A percentile compares a stretch with the other conserved stretches of the same genome.
phyloP scores from a whole-genome alignment of 192 early-diverging fungal genomes.

The Obelidium mucronatum region DNA sequence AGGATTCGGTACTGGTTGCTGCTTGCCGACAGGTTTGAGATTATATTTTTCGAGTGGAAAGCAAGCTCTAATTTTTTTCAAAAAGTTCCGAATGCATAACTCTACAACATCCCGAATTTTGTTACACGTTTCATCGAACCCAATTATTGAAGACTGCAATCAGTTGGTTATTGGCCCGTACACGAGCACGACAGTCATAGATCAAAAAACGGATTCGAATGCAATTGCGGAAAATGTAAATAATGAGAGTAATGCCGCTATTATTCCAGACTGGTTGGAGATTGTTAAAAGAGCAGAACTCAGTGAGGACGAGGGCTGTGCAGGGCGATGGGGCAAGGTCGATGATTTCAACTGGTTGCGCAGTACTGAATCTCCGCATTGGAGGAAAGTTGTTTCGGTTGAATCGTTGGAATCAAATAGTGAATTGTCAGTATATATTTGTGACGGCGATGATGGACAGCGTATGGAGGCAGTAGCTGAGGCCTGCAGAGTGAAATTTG shows the following conservation, averaged over 20 bases:
- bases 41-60: background rate
- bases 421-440: no score
- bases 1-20: constrained; percentile 65
- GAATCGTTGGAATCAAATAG: no score
- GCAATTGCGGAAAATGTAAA: constrained; percentile 25
- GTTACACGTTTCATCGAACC: constrained; percentile 76
- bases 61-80: constrained; percentile 14
- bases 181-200: constrained; percentile 10
- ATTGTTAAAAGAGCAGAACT: constrained; percentile 19
- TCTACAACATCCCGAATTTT: constrained; percentile 68
- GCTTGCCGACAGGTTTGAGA: constrained; percentile 78
- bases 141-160: constrained; percentile 86
- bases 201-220: no score
- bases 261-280: constrained; percentile 41
- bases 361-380: constrained; percentile 80
- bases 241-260: constrained; percentile 2
- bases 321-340: constrained; percentile 64
- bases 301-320: constrained; percentile 36
- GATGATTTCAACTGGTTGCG: constrained; percentile 95
- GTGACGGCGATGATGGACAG: no score
- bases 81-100: constrained; percentile 84
- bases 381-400: constrained; percentile 55
- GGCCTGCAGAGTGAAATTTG: no score
- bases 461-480: no score
- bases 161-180: constrained; percentile 74